These are phyloP conservation scores for Polygonum aviculare DNA, from an alignment of 148 eudicot genomes.

Conservation along the genomic window DNA sequence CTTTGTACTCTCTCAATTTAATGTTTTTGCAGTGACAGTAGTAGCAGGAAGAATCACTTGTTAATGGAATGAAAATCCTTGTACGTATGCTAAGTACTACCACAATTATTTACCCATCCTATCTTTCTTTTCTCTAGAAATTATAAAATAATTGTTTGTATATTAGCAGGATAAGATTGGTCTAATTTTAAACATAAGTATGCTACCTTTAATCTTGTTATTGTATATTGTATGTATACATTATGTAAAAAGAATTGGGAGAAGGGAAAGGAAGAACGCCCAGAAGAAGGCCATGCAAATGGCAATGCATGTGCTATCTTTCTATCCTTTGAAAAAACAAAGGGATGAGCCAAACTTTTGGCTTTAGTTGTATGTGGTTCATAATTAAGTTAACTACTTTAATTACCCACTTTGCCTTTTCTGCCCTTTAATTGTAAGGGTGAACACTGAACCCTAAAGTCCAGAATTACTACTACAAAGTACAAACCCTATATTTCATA, in stretches of 20 bases:
- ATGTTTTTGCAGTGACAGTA: slow-evolving; percentile 2
- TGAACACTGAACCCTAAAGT: neutral
- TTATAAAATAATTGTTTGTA: neutral
- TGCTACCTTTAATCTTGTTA: too few relatives aligned
- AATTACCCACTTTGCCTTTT: neutral
- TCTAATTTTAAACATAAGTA: neutral
- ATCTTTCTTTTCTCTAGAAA: neutral
- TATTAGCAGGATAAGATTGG: neutral
- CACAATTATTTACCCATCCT: neutral
- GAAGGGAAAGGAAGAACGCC: neutral
- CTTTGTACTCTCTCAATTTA: neutral
- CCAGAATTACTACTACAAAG: neutral
- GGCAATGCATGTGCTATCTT: slow-evolving; percentile 3
- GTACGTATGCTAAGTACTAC: neutral
- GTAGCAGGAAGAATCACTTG: neutral
- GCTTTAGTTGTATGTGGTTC: neutral
- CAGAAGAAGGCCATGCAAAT: neutral
- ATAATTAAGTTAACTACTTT: neutral
- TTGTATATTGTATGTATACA: too few relatives aligned
- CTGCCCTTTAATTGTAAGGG: neutral
- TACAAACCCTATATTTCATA: too few relatives aligned
- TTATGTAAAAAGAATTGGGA: neutral
- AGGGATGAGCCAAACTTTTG: neutral
- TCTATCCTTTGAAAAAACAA: slow-evolving; percentile 1
- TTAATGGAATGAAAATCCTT: slow-evolving; percentile 3